These are phyloP conservation scores for Chlorella sp. DNA, from an alignment of 139 green algal species.

Conservation along the genomic window DNA sequence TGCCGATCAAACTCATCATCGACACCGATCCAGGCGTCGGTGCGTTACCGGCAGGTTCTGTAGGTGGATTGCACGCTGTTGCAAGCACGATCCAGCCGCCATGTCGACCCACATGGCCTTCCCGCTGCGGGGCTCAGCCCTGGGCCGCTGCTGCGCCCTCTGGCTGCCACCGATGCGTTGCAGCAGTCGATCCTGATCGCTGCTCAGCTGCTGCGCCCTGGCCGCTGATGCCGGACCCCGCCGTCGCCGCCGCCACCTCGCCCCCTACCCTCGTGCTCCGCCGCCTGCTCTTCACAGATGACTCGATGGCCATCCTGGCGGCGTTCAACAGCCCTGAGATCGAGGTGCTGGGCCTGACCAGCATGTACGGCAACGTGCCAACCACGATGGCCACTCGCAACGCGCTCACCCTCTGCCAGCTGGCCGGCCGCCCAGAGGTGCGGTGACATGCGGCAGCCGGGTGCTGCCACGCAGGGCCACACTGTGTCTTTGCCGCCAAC, in stretches of 20 bases:
- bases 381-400: slow-evolving; percentile 82
- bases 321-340: slow-evolving; percentile 83
- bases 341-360: slow-evolving; percentile 82
- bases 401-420: slow-evolving; percentile 70
- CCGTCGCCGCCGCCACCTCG: background rate
- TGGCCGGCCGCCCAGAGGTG: slow-evolving; percentile 47
- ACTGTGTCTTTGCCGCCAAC: too few species aligned
- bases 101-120: too few species aligned
- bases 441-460: too few species aligned
- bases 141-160: too few species aligned
- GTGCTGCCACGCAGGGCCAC: too few species aligned
- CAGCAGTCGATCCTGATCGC: too few species aligned
- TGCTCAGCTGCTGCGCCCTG: too few species aligned
- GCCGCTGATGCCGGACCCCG: background rate
- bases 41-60: slow-evolving; percentile 22
- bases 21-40: slow-evolving; percentile 82
- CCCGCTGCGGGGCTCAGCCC: too few species aligned
- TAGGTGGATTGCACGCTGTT: too few species aligned
- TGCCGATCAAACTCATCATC: slow-evolving; percentile 73
- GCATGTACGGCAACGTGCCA: slow-evolving; percentile 87
- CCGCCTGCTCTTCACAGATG: slow-evolving; percentile 60
- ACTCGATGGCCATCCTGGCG: slow-evolving; percentile 84
- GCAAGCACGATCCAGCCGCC: too few species aligned
- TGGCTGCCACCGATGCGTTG: too few species aligned
- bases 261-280: too few species aligned